Evolutionary conservation across 441 rosid genomes (phyloP), one percentile per base, ranked within the genome.

Genomic region (Eutrema salsugineum): DNA sequence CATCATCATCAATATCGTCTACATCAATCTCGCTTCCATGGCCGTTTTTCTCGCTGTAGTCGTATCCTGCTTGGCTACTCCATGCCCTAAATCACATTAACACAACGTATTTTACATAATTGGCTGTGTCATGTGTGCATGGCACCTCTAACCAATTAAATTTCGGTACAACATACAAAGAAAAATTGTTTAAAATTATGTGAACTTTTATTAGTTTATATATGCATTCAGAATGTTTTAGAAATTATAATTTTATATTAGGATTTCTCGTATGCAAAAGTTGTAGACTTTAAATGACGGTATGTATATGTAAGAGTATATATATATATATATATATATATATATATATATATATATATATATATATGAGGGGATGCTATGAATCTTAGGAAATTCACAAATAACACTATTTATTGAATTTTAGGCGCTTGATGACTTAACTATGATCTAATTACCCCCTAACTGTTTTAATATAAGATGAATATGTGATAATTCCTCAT

Each of bases 11-110:
- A 22, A 16, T 24, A 55, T 47, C 60, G 19, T 61, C 36, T 46
- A 27, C 71, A 59, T 59, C 46, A 51, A 59, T 30, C 63, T 39
- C 68, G 33, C 55, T 72, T 36, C 66, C 77, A 28, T 67, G 40
- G 65, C 38, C 67, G 61, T 28, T 24, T 72, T 72, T 67, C 61
- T 61, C 53, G 50, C 47, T 72, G 58, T 57, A 40, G 33, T 43
- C 65, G 4, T 44, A 60, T 61, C 69, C 77, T 30, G 51, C 55
- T 71, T 61, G 66, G 51, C 47, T 9, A 58, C 59, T 71, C 80
- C 80, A 61, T 58, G 76, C 72, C 80, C 77, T 77, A 72, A 47
- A 66, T 39, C 11, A 56, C 55, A 68, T 60, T 35, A 60, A 32
- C 48, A 61, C 64, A 61, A 35, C 17, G 5, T 10, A 16, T 46